These are phyloP conservation scores for Plasmodium coatneyi DNA, from an alignment of 169 alveolate species.

Conservation along the genomic window DNA sequence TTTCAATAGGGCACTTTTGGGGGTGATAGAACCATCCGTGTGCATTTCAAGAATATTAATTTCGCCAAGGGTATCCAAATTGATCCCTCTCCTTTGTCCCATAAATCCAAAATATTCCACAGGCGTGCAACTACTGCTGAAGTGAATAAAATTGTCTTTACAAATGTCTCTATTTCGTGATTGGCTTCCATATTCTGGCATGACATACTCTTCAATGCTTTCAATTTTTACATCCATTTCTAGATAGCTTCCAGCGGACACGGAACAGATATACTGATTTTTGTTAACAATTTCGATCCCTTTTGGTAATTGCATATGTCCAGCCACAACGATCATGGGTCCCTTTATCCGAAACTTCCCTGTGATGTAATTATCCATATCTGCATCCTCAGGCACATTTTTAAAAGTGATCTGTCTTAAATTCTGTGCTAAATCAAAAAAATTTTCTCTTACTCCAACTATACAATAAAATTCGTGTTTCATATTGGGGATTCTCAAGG, in stretches of 20 bases:
- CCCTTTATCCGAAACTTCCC: conserved; percentile 85
- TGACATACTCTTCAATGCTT: conserved; percentile 85
- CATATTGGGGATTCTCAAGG: conserved; percentile 87
- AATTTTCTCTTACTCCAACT: conserved; percentile 86
- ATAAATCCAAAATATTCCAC: conserved; percentile 85
- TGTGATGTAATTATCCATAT: conserved; percentile 82
- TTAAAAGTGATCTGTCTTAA: conserved; percentile 84
- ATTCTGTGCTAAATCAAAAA: conserved; percentile 83
- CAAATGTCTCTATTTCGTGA: conserved; percentile 88
- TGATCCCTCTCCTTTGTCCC: conserved; percentile 88
- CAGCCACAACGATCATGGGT: conserved; percentile 91
- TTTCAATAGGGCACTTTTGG: conserved; percentile 85
- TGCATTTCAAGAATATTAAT: conserved; percentile 88
- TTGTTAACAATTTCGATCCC: conserved; percentile 86
- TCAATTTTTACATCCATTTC: conserved; percentile 89
- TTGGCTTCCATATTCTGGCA: conserved; percentile 89
- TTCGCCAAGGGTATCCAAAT: conserved; percentile 87
- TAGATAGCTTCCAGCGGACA: conserved; percentile 84
- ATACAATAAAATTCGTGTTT: conserved; percentile 83
- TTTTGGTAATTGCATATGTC: conserved; percentile 84
- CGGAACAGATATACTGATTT: conserved; percentile 87
- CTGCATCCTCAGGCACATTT: conserved; percentile 85
- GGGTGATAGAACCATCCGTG: conserved; percentile 90
- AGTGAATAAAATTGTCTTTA: conserved; percentile 88
- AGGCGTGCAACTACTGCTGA: conserved; percentile 85